phyloP scores from a whole-genome alignment of 1,139 yeast genomes.

The Candida sp. region DNA sequence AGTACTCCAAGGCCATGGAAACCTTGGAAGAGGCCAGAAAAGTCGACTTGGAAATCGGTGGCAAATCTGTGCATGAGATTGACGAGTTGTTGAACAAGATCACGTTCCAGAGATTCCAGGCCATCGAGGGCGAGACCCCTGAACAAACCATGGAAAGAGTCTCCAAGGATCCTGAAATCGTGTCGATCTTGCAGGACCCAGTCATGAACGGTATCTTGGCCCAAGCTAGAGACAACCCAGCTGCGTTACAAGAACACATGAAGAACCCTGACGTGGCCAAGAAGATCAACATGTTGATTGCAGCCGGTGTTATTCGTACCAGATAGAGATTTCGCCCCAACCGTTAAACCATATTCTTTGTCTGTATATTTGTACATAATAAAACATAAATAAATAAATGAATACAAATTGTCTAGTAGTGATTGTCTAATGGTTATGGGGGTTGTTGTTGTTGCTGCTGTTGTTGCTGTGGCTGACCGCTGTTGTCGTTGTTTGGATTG shows the following conservation, averaged over 20 bases:
- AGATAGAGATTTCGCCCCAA: conserved; percentile 44
- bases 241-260: conserved; percentile 98
- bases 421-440: not conserved
- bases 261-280: conserved; percentile 91
- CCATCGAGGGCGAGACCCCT: conserved; percentile 89
- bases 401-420: too few relatives aligned
- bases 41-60: conserved; percentile 67
- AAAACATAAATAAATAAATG: not conserved
- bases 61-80: conserved; percentile 73
- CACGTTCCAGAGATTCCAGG: conserved; percentile 74
- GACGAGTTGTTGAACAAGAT: conserved; percentile 86
- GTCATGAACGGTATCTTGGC: conserved; percentile 95
- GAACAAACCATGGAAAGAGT: conserved; percentile 95
- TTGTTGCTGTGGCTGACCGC: not conserved
- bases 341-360: not conserved
- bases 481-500: not conserved
- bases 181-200: conserved; percentile 90
- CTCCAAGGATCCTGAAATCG: conserved; percentile 93
- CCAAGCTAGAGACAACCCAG: conserved; percentile 96
- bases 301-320: conserved; percentile 97
- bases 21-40: conserved; percentile 81
- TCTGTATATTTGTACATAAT: conserved; percentile 1
- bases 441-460: not conserved
- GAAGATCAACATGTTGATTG: conserved; percentile 89
- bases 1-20: conserved; percentile 80